Conservation (phyloP, 1,284 basidiomycete genomes). For the Singerocomus inundabilis region DNA sequence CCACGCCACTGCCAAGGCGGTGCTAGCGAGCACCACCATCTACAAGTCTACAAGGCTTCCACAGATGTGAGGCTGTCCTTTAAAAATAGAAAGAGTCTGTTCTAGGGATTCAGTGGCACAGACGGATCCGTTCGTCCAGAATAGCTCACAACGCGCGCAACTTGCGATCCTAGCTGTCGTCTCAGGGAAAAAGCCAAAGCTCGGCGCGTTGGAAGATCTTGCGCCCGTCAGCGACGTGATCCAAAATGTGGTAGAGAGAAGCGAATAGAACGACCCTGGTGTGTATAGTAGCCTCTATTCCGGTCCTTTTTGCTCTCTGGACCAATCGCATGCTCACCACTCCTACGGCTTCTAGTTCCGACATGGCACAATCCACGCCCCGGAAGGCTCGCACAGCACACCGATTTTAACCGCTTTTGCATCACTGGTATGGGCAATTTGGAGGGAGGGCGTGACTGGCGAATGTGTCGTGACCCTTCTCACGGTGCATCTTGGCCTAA, state of each 20-base stretch:
- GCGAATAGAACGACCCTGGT: constrained; percentile 58
- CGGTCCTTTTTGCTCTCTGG: neutral
- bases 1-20: constrained; percentile 59
- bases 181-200: constrained; percentile 70
- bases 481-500: constrained; percentile 68
- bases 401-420: constrained; percentile 92
- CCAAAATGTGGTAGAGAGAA: constrained; percentile 61
- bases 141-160: constrained; percentile 69
- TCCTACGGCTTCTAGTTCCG: constrained; percentile 51
- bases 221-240: constrained; percentile 71
- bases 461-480: constrained; percentile 80
- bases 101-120: constrained; percentile 55
- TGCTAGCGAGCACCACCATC: constrained; percentile 42
- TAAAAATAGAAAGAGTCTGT: constrained; percentile 59
- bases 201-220: constrained; percentile 80
- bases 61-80: constrained; percentile 43
- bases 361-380: constrained; percentile 70
- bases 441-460: constrained; percentile 83
- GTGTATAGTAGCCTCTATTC: constrained; percentile 51
- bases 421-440: constrained; percentile 94
- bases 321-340: constrained; percentile 5
- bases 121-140: constrained; percentile 70
- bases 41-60: constrained; percentile 28
- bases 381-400: constrained; percentile 72
- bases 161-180: constrained; percentile 75